Base-by-base conservation (phyloP, 306 rosid species). In the Corylus americana region DNA sequence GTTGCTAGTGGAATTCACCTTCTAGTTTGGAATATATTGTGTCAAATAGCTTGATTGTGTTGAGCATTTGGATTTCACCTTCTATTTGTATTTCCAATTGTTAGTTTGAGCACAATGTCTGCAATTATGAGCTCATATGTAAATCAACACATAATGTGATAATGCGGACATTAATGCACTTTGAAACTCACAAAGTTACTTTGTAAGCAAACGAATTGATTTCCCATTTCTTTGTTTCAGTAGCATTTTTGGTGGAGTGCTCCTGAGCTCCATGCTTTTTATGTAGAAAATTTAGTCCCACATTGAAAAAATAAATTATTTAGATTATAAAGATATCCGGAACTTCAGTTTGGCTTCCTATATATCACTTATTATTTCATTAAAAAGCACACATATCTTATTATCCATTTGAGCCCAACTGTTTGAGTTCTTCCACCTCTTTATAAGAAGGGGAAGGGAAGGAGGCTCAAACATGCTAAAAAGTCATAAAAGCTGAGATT, bases 401-500 rank as follows among this genome's bases (percentile, higher is more conserved):
- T 39, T n/a, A n/a, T n/a, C 22, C 25, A 39, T 67, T 17, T 39
- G 71, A 67, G 37, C 22, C 51, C 51, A 37, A 35, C 50, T 37
- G 51, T 1, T 8, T 6, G 64, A n/a, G n/a, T 79, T 78, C 85
- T 17, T 81, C 84, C 13, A 51, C 55, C 61, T 88, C 87, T 71
- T 83, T 82, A 75, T 83, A 72, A 76, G 74, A 44, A 77, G n/a
- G n/a, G n/a, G n/a, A n/a, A 72, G 49, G 71, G 73, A 58, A 74
- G 95, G 97, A 66, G 95, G 90, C 16, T 90, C 95, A 84, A 81
- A 92, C 70, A 85, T 59, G 77, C 88, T 84, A 62, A 94, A 94
- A 3, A n/a, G 84, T 87, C 68, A 93, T 90, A 62, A 72, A 92
- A 84, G 97, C 97, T 61, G 97, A 94, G 76, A 94, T 87, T 5